Conservation (phyloP, 2,329 filamentous ascomycete species). For the Epichloe amarillans region DNA sequence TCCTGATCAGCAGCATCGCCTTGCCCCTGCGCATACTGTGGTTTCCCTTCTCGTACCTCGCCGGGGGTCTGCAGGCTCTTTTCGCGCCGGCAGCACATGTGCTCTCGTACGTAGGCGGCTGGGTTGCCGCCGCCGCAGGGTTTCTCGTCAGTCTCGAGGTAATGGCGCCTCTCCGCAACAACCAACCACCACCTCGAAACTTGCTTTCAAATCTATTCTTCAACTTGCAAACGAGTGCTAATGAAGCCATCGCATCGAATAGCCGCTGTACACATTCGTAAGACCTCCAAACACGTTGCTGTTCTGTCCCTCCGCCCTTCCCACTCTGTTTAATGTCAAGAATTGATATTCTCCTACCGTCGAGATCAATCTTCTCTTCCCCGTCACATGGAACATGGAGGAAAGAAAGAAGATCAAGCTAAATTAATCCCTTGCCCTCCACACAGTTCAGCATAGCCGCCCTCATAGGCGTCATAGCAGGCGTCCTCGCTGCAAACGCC, state of each 20-base stretch:
- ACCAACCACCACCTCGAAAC: background rate
- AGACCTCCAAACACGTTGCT: slow-evolving; percentile 6
- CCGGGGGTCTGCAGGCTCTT: background rate
- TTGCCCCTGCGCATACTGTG: slow-evolving; percentile 3
- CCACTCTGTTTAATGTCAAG: too few relatives aligned
- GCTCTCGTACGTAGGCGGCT: slow-evolving; percentile 1
- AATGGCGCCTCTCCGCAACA: too few relatives aligned
- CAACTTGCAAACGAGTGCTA: too few relatives aligned
- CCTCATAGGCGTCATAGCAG: slow-evolving; percentile 51
- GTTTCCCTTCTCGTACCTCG: slow-evolving; percentile 1
- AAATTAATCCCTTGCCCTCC: background rate
- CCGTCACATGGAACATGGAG: background rate
- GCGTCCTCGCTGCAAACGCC: slow-evolving; percentile 42
- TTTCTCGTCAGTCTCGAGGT: slow-evolving; percentile 5
- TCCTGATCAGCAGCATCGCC: slow-evolving; percentile 9
- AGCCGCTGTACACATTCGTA: slow-evolving; percentile 33
- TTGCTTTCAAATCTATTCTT: too few relatives aligned
- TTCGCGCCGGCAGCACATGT: slow-evolving; percentile 4
- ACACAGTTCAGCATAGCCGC: slow-evolving; percentile 48
- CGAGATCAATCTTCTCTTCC: background rate
- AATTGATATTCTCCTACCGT: too few relatives aligned
- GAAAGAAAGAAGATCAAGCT: background rate
- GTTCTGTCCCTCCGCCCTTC: background rate
- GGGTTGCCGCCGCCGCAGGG: background rate
- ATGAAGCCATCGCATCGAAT: too few relatives aligned